Evolutionary conservation across 306 rosid genomes (phyloP), one percentile per base, ranked within the genome.

Genomic region (Casuarina glauca): DNA sequence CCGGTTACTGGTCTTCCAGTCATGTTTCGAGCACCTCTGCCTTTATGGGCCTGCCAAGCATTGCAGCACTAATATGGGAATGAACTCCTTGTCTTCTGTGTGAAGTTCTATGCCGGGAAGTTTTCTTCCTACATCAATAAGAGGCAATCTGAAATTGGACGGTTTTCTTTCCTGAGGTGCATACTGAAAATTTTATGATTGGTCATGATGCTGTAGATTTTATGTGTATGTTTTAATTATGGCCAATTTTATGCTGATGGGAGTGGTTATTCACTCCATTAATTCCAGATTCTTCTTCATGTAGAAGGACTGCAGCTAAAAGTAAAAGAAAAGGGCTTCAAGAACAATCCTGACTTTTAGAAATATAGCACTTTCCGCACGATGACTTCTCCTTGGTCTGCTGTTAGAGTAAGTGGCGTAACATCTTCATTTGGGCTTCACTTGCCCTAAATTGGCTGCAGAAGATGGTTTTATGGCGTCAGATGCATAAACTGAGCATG

Each of bases 1-100:
- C 97, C 98, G 44, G 80, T 92, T 17, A 90, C 90, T 9, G 90
- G 89, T 70, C 62, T 84, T 84, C 86, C 54, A 41, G n/a, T 89
- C 51, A 43, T 67, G 43, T 38, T 95, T 20, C 82, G 0, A 50
- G 90, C 97, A 26, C 97, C 97, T 44, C 83, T 92, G 17, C 97
- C 97, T 10, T 73, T 26, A 3, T 95, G 97, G 97, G 93, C 89
- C 11, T 72, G 76, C 46, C 86, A 83, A 67, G 85, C 81, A 4
- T 74, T 74, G 79, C 88, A 70, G 52, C 86, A 44, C 32, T 75
- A 79, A 73, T 73, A 60, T 6, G 36, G 42, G 17, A 66, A 41
- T 9, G 35, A 10, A 32, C 11, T 17, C 5, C 32, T 66, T 66
- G 20, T 17, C 0, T 8, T 39, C 42, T 10, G 26, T 2, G 0